These are phyloP conservation scores for Boletus semigastroideus DNA, from an alignment of 1,284 basidiomycete species.

Conservation along the genomic window DNA sequence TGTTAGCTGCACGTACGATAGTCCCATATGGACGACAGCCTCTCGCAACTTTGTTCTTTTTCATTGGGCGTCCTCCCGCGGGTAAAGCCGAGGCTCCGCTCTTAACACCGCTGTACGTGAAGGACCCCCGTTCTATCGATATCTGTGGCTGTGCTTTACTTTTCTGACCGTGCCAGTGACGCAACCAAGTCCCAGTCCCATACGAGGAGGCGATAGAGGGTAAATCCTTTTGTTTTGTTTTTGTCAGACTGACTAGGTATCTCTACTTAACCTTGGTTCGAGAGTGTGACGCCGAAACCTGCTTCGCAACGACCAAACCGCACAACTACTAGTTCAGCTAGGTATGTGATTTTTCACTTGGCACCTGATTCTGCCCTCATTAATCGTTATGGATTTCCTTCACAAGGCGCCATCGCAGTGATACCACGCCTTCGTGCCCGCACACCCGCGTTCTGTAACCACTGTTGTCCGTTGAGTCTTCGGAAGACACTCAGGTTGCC, in stretches of 20 bases:
- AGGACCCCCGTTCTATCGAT: too few species aligned
- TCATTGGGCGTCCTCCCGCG: too few species aligned
- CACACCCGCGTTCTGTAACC: conserved; percentile 52
- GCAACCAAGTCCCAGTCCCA: too few species aligned
- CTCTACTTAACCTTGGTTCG: conserved; percentile 93
- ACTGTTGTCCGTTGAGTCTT: conserved; percentile 72
- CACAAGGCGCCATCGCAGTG: conserved; percentile 84
- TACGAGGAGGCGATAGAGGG: too few species aligned
- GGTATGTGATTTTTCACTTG: conserved; percentile 94
- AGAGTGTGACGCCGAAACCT: conserved; percentile 92
- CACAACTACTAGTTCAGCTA: conserved; percentile 57
- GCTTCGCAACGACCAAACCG: conserved; percentile 5
- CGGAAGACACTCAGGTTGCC: conserved; percentile 78
- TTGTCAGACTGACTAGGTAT: conserved; percentile 50
- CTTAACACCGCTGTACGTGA: too few species aligned
- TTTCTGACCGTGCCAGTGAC: too few species aligned
- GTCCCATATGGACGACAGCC: too few species aligned
- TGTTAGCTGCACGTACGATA: too few species aligned
- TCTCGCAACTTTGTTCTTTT: too few species aligned
- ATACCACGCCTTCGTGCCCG: conserved; percentile 77
- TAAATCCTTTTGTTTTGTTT: too few species aligned
- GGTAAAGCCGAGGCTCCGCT: too few species aligned
- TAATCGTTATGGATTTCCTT: conserved; percentile 98
- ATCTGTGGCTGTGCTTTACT: too few species aligned
- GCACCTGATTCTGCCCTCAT: conserved; percentile 82